These are phyloP conservation scores for Astragalus membranaceus DNA, from an alignment of 306 rosid genomes.

Conservation along the genomic window DNA sequence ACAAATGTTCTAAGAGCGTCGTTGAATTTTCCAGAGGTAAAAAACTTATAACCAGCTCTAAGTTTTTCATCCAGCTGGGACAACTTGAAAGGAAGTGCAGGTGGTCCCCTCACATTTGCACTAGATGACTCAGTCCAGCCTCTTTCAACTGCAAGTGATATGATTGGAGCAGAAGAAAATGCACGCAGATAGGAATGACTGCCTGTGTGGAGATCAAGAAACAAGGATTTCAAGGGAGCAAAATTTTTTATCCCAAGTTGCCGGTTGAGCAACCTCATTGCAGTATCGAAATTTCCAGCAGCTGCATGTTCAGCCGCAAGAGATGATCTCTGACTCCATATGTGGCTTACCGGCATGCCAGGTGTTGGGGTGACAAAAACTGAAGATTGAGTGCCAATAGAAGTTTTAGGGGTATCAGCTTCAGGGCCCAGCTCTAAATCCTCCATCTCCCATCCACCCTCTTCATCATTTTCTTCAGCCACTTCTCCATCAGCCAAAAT, in stretches of 20 bases:
- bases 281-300: constrained; percentile 91
- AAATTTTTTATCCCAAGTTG: constrained; percentile 87
- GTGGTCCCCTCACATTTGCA: constrained; percentile 72
- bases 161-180: constrained; percentile 68
- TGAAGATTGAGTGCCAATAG: constrained; percentile 42
- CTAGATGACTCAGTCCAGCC: constrained; percentile 81
- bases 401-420: constrained; percentile 68
- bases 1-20: constrained; percentile 68
- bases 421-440: constrained; percentile 84
- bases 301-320: constrained; percentile 98
- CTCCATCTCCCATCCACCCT: constrained; percentile 93
- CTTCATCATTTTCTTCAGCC: constrained; percentile 71
- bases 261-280: constrained; percentile 79
- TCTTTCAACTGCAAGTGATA: constrained; percentile 75
- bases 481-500: constrained; percentile 62
- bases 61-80: constrained; percentile 83
- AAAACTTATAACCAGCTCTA: constrained; percentile 80
- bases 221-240: constrained; percentile 62
- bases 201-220: constrained; percentile 75
- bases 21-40: constrained; percentile 64
- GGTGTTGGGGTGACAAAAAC: constrained; percentile 78
- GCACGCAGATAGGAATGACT: constrained; percentile 78
- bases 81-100: constrained; percentile 66
- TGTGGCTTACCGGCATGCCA: constrained; percentile 86
- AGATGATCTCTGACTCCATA: constrained; percentile 84